Base-by-base conservation (phyloP, 192 early-diverging fungal species). In the Umbelopsis ramanniana region DNA sequence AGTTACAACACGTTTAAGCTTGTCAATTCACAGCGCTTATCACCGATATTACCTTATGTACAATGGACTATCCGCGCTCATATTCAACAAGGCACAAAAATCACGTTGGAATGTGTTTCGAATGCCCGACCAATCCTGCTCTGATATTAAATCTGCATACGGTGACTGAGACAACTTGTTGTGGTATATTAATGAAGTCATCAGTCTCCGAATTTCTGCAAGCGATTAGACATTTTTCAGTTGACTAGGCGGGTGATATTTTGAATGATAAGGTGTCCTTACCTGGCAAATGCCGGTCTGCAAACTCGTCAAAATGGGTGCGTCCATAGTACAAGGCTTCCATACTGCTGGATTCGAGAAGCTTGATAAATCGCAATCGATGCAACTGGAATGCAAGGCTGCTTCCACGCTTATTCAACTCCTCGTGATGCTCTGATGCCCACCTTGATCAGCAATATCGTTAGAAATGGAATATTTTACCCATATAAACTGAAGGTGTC, bases 361-460 rank as follows among this genome's bases (percentile, higher is more conserved):
- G 82, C 79, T 95, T 89, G 35, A 99, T 70, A 63, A 93, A 97
- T 74, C 86, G 85, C 52, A 93, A 82, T 55, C 89, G 77, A 67
- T 93, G 93, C 63, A 99, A 84, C n/a, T 87, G 77, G 82, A 98
- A 99, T 80, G 96, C 96, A n/a, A 99, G 84, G 11, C 75, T 73
- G 10, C 89, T 89, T 6, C 85, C 88, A 23, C 79, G 71, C 19
- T 73, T 78, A 38, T 82, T 79, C 47, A 98, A 81, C 47, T 79
- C 83, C 1, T 78, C 79, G 2, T 87, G 72, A 68, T 94, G 79
- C 37, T 66, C 52, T 26, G 71, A 69, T 10, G 94, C 90, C 98
- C 98, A 99, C 35, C 87, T 91, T 54, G 19, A 7, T 26, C 17
- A 40, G n/a, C 35, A 24, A 48, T 23, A 8, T 66, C 11, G 38